Conservation (phyloP, 306 rosid species). For the Cicer pinnatifidum region DNA sequence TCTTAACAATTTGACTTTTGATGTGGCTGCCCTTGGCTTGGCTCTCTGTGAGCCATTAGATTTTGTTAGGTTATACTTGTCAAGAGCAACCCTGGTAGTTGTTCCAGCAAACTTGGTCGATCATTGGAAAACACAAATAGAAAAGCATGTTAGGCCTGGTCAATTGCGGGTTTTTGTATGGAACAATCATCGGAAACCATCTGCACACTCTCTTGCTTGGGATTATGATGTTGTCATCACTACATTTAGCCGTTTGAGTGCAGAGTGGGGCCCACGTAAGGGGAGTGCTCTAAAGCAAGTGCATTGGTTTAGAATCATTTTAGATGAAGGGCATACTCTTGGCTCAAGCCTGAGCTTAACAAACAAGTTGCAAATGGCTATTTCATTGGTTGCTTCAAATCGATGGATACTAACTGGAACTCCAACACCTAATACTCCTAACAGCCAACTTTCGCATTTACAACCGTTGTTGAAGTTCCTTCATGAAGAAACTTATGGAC, state of each 20-base stretch:
- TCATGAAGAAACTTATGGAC: constrained; percentile 93
- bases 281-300: constrained; percentile 80
- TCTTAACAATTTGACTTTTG: constrained; percentile 81
- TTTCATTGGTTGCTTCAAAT: constrained; percentile 87
- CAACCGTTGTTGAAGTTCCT: constrained; percentile 94
- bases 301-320: constrained; percentile 91
- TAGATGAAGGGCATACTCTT: constrained; percentile 99
- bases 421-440: constrained; percentile 96
- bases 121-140: constrained; percentile 93
- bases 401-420: constrained; percentile 99
- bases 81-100: constrained; percentile 89
- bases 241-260: constrained; percentile 89
- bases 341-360: constrained; percentile 90
- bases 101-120: constrained; percentile 91
- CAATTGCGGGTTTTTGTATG: constrained; percentile 76
- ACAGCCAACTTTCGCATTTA: constrained; percentile 89
- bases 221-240: constrained; percentile 93
- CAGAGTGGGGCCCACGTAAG: constrained; percentile 86
- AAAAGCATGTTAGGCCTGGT: constrained; percentile 79
- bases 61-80: constrained; percentile 77
- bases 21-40: constrained; percentile 77
- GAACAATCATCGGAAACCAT: constrained; percentile 72
- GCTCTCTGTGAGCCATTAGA: constrained; percentile 80
- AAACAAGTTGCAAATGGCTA: constrained; percentile 95
- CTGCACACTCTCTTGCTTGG: constrained; percentile 94